Percentiles rank a stretch among this genome's conserved stretches.
These are phyloP conservation scores for Alternaria burnsii DNA, from an alignment of 2,329 filamentous ascomycete genomes.

Conservation along the genomic window DNA sequence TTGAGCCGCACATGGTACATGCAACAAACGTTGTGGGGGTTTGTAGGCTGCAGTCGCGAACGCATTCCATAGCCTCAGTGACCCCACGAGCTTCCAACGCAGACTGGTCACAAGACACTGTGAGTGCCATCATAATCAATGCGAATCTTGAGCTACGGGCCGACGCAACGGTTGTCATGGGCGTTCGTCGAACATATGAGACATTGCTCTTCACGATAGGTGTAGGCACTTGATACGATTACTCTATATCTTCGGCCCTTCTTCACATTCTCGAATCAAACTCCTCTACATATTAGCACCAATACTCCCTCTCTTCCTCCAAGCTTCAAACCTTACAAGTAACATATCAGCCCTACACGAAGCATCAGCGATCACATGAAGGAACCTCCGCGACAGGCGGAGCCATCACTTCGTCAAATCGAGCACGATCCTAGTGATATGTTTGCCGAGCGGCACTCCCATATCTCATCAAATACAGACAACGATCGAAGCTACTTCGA, in stretches of 20 bases:
- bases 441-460: neutral
- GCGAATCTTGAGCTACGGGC: constrained; percentile 1
- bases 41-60: constrained; percentile 3
- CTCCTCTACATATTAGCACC: neutral
- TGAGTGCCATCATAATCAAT: constrained; percentile 10
- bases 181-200: constrained; percentile 20
- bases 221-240: constrained; percentile 3
- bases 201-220: constrained; percentile 14
- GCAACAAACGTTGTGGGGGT: constrained; percentile 3
- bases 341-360: neutral
- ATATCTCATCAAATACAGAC: neutral
- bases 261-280: constrained; percentile 18
- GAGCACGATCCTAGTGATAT: neutral
- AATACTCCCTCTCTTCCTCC: neutral
- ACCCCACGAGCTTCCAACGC: constrained; percentile 22
- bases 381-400: constrained; percentile 7
- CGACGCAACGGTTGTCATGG: constrained; percentile 2
- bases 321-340: constrained; percentile 6
- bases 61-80: constrained; percentile 7
- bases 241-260: neutral
- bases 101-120: constrained; percentile 45
- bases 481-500: constrained; percentile 1
- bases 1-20: neutral
- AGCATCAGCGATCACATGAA: constrained; percentile 23
- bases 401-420: constrained; percentile 5